Evolutionary conservation across 208 protist genomes (phyloP).

Genomic region (Herpetomonas tarakana): DNA sequence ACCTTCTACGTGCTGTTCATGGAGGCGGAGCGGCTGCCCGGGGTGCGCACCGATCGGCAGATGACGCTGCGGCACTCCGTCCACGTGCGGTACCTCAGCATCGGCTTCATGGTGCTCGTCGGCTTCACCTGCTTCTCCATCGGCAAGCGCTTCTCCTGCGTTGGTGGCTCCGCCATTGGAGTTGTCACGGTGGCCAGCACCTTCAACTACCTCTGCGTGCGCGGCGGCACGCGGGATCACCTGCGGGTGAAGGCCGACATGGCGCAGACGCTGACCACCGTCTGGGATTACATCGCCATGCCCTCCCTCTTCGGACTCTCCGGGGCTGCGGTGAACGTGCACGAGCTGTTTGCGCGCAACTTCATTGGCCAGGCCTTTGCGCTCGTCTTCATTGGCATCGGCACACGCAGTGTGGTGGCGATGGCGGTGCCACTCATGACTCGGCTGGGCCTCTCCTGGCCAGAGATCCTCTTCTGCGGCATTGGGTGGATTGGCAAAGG

Average conservation of each 20-base stretch:
- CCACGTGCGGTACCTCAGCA: conserved; percentile 40
- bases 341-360: conserved; percentile 34
- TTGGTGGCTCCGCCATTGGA: conserved; percentile 34
- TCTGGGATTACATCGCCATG: conserved; percentile 64
- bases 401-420: conserved; percentile 31
- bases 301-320: conserved; percentile 50
- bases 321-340: conserved; percentile 34
- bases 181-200: conserved; percentile 30
- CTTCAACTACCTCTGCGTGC: conserved; percentile 51
- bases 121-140: conserved; percentile 22
- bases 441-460: conserved; percentile 32
- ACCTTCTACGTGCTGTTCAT: conserved; percentile 48
- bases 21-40: conserved; percentile 40
- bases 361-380: conserved; percentile 38
- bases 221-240: conserved; percentile 28
- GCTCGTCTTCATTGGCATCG: conserved; percentile 43
- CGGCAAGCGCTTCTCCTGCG: conserved; percentile 24
- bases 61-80: conserved; percentile 43
- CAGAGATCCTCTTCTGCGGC: conserved; percentile 47
- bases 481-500: conserved; percentile 57
- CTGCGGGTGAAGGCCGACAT: conserved; percentile 36
- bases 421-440: conserved; percentile 28
- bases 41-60: conserved; percentile 17
- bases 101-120: conserved; percentile 43
- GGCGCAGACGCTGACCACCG: conserved; percentile 30